Base-by-base conservation (phyloP, 169 alveolate species). In the Plasmodium coatneyi region DNA sequence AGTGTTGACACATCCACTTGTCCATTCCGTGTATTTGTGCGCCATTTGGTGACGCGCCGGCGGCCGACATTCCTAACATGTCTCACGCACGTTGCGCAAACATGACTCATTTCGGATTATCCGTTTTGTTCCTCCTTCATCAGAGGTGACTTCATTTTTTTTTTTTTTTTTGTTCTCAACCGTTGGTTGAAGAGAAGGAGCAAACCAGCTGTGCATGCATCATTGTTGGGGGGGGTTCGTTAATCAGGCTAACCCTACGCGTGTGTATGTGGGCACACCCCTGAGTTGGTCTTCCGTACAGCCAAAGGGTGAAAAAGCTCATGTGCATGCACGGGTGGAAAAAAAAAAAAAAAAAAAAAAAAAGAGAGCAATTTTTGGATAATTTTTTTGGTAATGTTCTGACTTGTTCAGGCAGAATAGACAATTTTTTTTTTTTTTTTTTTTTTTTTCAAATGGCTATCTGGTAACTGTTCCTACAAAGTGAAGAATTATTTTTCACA, bases 281-380 rank as follows among this genome's bases (percentile, higher is more conserved):
- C 3, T 32, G 39, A 32, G 39, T 32, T 46, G 1, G 56, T 46
- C n/a, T 46, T 2, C 5, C 56, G 56, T 10, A 46, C 56, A 10
- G 56, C 56, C 56, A 46, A 46, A 46, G 16, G 56, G 56, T 46
- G 56, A 46, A 46, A 46, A 46, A 46, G 56, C 56, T 46, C n/a
- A 46, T 46, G 56, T 12, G 56, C 56, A 46, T 46, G 56, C 56
- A 46, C 56, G n/a, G n/a, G n/a, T 46, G 56, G n/a, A 6, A 46
- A 46, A 46, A 46, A 46, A 46, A 46, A 46, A 9, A 56, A 54
- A 71, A 34, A 71, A 39, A 71, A 32, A 54, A 54, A 36, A 39
- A 66, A 14, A 82, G 78, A 83, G 19, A 83, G 82, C 92, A 39
- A 22, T 81, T 81, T 81, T 81, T 52, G 28, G 46, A 43, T 43